Base-by-base conservation (phyloP, 352 stramenopile species). In the Globisporangium lucens region DNA sequence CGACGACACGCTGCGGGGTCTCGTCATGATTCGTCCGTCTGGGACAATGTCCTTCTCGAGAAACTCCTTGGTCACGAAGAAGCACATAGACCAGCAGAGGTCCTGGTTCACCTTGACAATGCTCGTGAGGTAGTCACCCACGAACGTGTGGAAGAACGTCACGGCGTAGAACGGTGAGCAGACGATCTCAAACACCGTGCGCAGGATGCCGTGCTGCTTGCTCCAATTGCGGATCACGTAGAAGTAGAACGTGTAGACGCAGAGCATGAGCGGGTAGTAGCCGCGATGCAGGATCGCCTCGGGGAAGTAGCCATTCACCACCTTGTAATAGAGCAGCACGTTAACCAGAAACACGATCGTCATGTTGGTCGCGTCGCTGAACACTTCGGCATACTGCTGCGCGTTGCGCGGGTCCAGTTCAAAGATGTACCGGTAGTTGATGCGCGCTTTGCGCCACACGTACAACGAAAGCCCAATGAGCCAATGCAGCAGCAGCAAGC, bases 321-420 rank as follows among this genome's bases (percentile, higher is more conserved):
- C 92, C 82, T 99, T 99, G 89, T 99, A 99, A 75, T 99, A 99
- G 29, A 98, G 77, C 61, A 99, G 82, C 77, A 98, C 94, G 61
- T 95, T 93, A 8, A 97, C 70, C 15, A 99, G 75, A 72, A 97
- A 99, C 3, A 98, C 83, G 51, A 99, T 97, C n/a, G 90, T 98
- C 76, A 99, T 97, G 75, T 98, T 97, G 38, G 97, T 97, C 13
- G 94, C 95, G 74, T 98, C 94, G 70, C 97, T 97, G 67, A 99
- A 98, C 29, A 99, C 97, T 46, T 46, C 38, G 38, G 38, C 38
- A 90, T 91, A 82, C 77, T 90, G 76, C 72, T 97, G 93, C 69
- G 73, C 87, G 66, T 80, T 79, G 20, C 85, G 72, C 29, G 92
- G 93, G 59, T 98, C 85, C 30, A 98, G 85, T 63, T 98, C 94